Base-by-base conservation (phyloP, 2,329 filamentous ascomycete species). In the Aureobasidium sp. region DNA sequence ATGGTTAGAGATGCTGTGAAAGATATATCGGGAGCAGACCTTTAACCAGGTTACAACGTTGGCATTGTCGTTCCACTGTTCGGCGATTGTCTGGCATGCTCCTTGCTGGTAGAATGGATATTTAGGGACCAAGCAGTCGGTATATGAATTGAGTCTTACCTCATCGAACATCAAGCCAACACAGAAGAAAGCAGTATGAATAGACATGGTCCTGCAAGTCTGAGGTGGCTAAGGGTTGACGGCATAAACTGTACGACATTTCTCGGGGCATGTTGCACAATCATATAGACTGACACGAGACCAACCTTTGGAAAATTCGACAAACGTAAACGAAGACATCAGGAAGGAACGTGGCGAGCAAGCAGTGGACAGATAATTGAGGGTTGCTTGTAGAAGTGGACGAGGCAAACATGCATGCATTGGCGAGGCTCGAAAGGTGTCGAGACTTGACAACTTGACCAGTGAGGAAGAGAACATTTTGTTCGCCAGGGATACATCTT, bases 331-430 rank as follows among this genome's bases (percentile, higher is more conserved):
- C 20, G 9, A 47, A 36, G 40, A 13, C 33, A 36, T 36, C 7
- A 36, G 33, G 33, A 23, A n/a, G 31, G 20, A 40, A 47, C 42
- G 55, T 59, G 55, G 55, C 55, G 13, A 43, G 55, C 29, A 47
- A 47, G 43, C 29, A 36, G 25, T 36, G 55, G 42, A 36, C 25
- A 59, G 7, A 47, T 25, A 18, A 20, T 25, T 23, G 29, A 59
- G 29, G 42, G 29, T 25, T 47, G 55, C 29, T 36, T 47, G 29
- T 59, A n/a, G 5, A 16, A 10, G 36, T 47, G 55, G 55, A 59
- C 29, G 18, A 59, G 55, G 55, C 55, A 59, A 59, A 59, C 55
- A 59, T 47, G 55, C 42, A 59, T 59, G 55, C 55, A 59, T 59
- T 25, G 29, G 42, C 29, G 43, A 47, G 55, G 55, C 42, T 47